Conservation (phyloP, 164 flowering plant genomes). For the Chimonanthus praecox region DNA sequence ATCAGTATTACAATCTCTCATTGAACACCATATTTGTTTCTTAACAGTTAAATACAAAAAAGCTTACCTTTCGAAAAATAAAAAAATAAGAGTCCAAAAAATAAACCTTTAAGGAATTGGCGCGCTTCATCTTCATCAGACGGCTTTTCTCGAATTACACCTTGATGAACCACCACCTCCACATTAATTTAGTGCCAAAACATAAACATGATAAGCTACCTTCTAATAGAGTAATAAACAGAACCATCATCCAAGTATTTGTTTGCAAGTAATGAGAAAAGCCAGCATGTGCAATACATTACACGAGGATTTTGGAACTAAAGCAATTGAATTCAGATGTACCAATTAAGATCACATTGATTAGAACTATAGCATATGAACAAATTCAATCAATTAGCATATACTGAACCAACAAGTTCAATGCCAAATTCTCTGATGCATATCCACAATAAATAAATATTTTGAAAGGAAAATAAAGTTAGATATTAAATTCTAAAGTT, state of each 20-base stretch:
- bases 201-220: background rate
- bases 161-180: slow-evolving; percentile 97
- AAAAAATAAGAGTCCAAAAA: background rate
- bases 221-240: background rate
- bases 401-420: too few species aligned
- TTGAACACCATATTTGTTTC: slow-evolving; percentile 4
- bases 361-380: too few species aligned
- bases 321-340: too few species aligned
- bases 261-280: background rate
- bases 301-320: too few species aligned
- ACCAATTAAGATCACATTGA: too few species aligned
- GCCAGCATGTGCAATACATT: background rate
- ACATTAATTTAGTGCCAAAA: slow-evolving; percentile 16
- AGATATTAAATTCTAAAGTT: too few species aligned
- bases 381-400: too few species aligned
- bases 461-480: too few species aligned
- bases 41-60: background rate
- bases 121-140: slow-evolving; percentile 82
- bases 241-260: background rate
- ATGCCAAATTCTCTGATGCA: too few species aligned
- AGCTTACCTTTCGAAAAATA: background rate
- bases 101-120: slow-evolving; percentile 63
- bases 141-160: slow-evolving; percentile 82
- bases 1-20: background rate
- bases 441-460: too few species aligned